Percentiles rank a stretch among this genome's conserved stretches.
Conservation (phyloP, 2,329 filamentous ascomycete species). For the Fusarium falciforme region DNA sequence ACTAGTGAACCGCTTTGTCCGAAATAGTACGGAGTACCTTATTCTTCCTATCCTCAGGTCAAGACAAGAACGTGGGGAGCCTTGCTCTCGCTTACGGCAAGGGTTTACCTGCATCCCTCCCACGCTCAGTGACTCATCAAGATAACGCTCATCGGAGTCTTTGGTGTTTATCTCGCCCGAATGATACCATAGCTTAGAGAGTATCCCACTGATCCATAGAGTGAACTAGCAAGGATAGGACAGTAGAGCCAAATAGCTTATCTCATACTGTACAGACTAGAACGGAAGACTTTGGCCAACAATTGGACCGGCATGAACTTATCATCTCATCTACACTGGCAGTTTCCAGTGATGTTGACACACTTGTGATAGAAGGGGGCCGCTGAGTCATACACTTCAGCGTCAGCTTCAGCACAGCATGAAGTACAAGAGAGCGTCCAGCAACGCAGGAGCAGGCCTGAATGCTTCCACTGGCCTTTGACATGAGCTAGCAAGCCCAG, state of each 20-base stretch:
- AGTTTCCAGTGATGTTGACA: not conserved
- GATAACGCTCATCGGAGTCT: not conserved
- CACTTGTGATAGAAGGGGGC: not conserved
- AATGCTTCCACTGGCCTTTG: not conserved
- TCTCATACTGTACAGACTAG: not conserved
- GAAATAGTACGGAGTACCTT: not conserved
- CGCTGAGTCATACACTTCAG: not conserved
- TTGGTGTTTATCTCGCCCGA: not conserved
- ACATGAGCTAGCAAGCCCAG: not conserved
- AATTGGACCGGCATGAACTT: not conserved
- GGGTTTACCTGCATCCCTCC: not conserved
- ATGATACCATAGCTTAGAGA: not conserved
- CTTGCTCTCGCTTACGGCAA: not conserved
- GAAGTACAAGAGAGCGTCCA: not conserved
- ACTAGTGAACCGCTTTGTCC: not conserved
- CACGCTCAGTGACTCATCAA: not conserved
- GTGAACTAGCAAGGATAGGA: not conserved
- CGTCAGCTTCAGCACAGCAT: not conserved
- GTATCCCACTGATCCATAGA: not conserved
- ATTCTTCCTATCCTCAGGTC: not conserved
- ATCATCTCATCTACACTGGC: not conserved
- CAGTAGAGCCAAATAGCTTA: not conserved
- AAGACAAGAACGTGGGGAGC: not conserved
- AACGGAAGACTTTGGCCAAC: not conserved
- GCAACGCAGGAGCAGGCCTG: not conserved